A percentile compares a stretch with the other conserved stretches of the same genome.
phyloP scores from a whole-genome alignment of 2,329 filamentous ascomycete species.

The Monilinia aucupariae region DNA sequence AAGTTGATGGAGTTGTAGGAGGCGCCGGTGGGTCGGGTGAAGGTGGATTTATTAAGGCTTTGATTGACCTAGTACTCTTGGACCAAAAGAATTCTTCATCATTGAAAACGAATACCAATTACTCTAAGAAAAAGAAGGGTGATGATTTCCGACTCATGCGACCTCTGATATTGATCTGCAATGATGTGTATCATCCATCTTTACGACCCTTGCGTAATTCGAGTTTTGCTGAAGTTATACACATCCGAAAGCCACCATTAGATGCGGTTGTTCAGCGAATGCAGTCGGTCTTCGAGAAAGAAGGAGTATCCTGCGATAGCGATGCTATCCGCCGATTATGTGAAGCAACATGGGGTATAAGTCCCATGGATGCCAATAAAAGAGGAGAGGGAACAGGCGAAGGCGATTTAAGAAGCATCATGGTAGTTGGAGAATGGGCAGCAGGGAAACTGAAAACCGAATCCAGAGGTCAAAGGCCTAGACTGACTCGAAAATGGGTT shows the following conservation, averaged over 20 bases:
- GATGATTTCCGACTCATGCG: constrained; percentile 84
- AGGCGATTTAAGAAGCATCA: constrained; percentile 72
- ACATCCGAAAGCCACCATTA: constrained; percentile 81
- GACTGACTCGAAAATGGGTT: constrained; percentile 69
- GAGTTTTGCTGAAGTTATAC: constrained; percentile 79
- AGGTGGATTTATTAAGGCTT: constrained; percentile 88
- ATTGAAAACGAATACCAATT: constrained; percentile 34
- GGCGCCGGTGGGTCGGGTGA: constrained; percentile 74
- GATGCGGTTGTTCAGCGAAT: constrained; percentile 80
- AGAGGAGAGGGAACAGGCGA: constrained; percentile 64
- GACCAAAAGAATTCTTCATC: constrained; percentile 71
- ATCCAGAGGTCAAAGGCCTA: constrained; percentile 37
- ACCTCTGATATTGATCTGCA: constrained; percentile 90
- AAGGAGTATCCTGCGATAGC: constrained; percentile 80
- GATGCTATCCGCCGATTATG: constrained; percentile 83
- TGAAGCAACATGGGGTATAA: constrained; percentile 77
- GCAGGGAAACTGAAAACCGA: constrained; percentile 61
- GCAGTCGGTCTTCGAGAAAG: constrained; percentile 78
- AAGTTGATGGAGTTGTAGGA: constrained; percentile 89
- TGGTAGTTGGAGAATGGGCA: constrained; percentile 86
- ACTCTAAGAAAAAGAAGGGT: constrained; percentile 56
- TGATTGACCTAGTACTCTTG: constrained; percentile 81
- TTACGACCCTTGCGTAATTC: constrained; percentile 83
- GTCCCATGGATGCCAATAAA: constrained; percentile 62
- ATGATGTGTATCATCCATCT: constrained; percentile 91